A percentile compares a stretch with the other conserved stretches of the same genome.
Conservation (phyloP, 441 rosid genomes). For the Macaranga tanarius region DNA sequence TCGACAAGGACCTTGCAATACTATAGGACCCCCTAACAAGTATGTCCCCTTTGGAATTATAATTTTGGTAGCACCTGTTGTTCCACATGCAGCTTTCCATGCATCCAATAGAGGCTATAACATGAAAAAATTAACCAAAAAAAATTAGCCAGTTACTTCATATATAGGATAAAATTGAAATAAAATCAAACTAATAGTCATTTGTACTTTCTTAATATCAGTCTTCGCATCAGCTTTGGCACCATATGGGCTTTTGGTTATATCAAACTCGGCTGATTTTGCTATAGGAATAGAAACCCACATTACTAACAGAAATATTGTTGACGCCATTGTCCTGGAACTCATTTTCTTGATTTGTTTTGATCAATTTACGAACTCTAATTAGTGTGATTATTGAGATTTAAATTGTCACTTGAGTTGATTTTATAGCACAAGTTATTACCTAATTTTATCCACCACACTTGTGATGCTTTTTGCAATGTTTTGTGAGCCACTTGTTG, state of each 20-base stretch:
- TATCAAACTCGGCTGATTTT: not conserved
- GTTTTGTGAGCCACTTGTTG: too few species aligned
- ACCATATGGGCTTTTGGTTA: not conserved
- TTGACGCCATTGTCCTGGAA: not conserved
- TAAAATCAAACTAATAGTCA: not conserved
- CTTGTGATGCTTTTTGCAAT: too few species aligned
- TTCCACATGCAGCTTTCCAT: conserved; percentile 12
- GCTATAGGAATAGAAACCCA: not conserved
- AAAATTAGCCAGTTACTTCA: not conserved
- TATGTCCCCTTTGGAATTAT: conserved; percentile 7
- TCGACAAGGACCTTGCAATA: not conserved
- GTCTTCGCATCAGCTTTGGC: not conserved
- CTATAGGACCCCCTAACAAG: not conserved
- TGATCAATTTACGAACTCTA: too few species aligned
- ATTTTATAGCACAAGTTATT: too few species aligned
- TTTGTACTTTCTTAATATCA: not conserved
- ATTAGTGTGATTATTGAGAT: too few species aligned
- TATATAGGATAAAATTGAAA: too few species aligned
- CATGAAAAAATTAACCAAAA: not conserved
- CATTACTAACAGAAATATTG: not conserved
- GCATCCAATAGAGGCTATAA: not conserved
- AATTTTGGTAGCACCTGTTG: not conserved
- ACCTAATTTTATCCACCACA: too few species aligned
- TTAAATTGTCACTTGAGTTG: too few species aligned
- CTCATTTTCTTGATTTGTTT: not conserved